Conservation (phyloP, 208 protist species). For the Zelonia costaricensis region DNA sequence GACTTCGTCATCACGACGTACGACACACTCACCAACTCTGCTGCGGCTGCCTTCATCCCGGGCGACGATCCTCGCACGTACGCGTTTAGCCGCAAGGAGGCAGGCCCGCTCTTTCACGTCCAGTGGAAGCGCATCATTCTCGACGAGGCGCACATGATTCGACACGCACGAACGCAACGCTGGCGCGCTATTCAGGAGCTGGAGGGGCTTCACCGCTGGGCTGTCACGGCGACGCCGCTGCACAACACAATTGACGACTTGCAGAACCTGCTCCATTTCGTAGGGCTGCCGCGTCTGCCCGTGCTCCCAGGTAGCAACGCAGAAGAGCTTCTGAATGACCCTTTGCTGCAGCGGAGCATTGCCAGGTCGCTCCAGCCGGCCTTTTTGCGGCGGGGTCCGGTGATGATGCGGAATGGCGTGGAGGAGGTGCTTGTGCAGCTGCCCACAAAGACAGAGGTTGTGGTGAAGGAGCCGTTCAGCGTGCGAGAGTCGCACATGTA, state of each 20-base stretch:
- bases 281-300: slow-evolving; percentile 75
- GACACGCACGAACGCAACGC: slow-evolving; percentile 81
- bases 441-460: slow-evolving; percentile 74
- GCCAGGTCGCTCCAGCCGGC: slow-evolving; percentile 86
- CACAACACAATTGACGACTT: slow-evolving; percentile 95
- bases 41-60: slow-evolving; percentile 54
- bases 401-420: slow-evolving; percentile 87
- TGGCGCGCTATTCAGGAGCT: slow-evolving; percentile 85
- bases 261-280: slow-evolving; percentile 88
- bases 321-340: slow-evolving; percentile 79
- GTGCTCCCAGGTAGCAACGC: slow-evolving; percentile 67
- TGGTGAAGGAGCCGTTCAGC: slow-evolving; percentile 69
- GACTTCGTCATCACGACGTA: slow-evolving; percentile 95
- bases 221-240: slow-evolving; percentile 93
- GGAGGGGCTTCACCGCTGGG: slow-evolving; percentile 87
- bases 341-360: slow-evolving; percentile 75
- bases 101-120: slow-evolving; percentile 83
- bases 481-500: slow-evolving; percentile 80
- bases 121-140: slow-evolving; percentile 94
- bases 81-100: slow-evolving; percentile 60
- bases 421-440: slow-evolving; percentile 80
- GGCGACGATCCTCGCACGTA: slow-evolving; percentile 62
- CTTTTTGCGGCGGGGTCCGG: slow-evolving; percentile 82
- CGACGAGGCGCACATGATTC: slow-evolving; percentile 95
- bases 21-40: slow-evolving; percentile 83